Evolutionary conservation across 352 stramenopile species (phyloP), one percentile per base, ranked within the genome.

Genomic region (Globisporangium paroecandrum): DNA sequence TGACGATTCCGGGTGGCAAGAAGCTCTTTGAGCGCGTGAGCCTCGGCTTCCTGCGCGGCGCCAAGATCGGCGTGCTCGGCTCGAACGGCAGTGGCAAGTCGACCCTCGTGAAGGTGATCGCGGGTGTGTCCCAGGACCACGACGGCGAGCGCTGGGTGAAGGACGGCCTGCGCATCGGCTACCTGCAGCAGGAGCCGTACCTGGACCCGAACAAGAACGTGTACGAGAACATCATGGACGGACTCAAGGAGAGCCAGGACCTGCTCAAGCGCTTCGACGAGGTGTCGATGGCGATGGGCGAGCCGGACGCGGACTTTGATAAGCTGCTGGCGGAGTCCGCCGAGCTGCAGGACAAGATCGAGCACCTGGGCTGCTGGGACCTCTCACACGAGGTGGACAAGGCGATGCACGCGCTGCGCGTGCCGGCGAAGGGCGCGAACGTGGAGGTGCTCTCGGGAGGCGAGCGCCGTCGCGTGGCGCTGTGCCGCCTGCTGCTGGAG

Each of bases 51-150:
- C 64, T 94, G 47, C 85, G 83, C 54, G 96, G 98, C 77, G 97
- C 91, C 67, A 97, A 98, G 65, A 97, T 99, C 58, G 97, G 96
- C 15, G 82, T 99, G 12, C 81, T 99, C 0, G 96, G 97, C 15
- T 72, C 96, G 4, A 99, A 99, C 74, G 97, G 97, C 60, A 97
- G 75, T 46, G 94, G 94, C 64, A 99, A 98, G 72, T 98, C 93
- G 36, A 99, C 97, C 43, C 80, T 99, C 15, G 81, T 99, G 12
- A 99, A 99, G 80, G 85, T 99, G 20, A 91, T 99, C 69, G 90
- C 89, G 3, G 95, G 97, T 24, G 95, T 98, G 15, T 77, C 72
- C 64, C 82, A 73, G 12, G 88, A 97, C 70, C 94, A 89, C 66
- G 89, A 97, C 67, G 91, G 91, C 27, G 87, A 96, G 71, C 78